A percentile compares a stretch with the other conserved stretches of the same genome.
These are phyloP conservation scores for Verticillium zaregamsianum DNA, from an alignment of 2,329 filamentous ascomycete genomes.

Conservation along the genomic window DNA sequence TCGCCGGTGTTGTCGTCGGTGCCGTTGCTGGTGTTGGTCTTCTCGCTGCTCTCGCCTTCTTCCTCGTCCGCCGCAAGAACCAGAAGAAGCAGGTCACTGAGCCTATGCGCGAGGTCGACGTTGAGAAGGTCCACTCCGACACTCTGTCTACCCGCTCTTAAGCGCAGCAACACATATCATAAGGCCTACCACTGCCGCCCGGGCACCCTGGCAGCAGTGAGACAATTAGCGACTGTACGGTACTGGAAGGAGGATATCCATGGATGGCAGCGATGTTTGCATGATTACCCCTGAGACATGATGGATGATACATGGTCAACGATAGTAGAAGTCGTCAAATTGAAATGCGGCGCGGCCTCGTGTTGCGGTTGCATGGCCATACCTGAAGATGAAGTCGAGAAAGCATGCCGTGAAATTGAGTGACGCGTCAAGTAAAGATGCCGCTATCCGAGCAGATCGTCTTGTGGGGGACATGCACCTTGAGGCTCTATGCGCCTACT, in stretches of 20 bases:
- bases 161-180: neutral
- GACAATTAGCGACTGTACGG: neutral
- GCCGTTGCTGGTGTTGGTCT: slow-evolving; percentile 59
- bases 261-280: neutral
- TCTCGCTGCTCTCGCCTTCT: slow-evolving; percentile 54
- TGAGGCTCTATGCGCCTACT: neutral
- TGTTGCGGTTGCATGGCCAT: neutral
- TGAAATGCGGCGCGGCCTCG: neutral
- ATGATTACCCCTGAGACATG: neutral
- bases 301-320: neutral
- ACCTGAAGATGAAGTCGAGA: neutral
- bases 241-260: neutral
- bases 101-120: slow-evolving; percentile 15
- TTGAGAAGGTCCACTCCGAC: slow-evolving; percentile 13
- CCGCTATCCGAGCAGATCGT: neutral
- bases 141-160: slow-evolving; percentile 9
- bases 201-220: neutral
- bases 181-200: neutral
- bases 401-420: neutral
- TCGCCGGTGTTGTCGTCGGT: slow-evolving; percentile 73
- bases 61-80: slow-evolving; percentile 40
- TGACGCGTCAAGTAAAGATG: neutral
- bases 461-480: neutral
- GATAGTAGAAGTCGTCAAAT: neutral
- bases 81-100: slow-evolving; percentile 11